Conservation (phyloP, 805 yeast species). For the Kregervanrija pseudodelftensis region DNA sequence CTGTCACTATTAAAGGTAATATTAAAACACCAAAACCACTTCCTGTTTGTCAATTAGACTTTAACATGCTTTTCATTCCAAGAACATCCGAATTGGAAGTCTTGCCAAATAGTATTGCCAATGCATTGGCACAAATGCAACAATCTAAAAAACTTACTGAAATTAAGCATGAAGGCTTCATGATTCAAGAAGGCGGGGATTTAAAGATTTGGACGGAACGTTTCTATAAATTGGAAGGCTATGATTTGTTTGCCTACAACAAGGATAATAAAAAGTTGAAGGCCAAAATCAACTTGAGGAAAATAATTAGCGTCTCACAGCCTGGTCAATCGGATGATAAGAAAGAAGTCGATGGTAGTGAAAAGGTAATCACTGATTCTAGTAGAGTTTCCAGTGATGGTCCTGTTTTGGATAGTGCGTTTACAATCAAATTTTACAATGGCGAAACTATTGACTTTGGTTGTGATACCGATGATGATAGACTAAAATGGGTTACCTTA, state of each 20-base stretch:
- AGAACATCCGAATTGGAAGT: constrained; percentile 52
- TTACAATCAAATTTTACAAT: constrained; percentile 67
- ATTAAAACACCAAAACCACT: constrained; percentile 40
- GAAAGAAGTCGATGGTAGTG: constrained; percentile 20
- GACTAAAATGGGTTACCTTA: constrained; percentile 55
- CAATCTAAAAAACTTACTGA: constrained; percentile 25
- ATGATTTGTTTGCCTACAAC: constrained; percentile 68
- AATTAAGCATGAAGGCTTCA: constrained; percentile 51
- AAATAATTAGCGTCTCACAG: constrained; percentile 48
- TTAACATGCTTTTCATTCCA: constrained; percentile 64
- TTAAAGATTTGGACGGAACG: constrained; percentile 67
- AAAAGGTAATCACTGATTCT: background rate
- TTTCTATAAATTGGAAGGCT: constrained; percentile 66
- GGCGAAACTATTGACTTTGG: constrained; percentile 80
- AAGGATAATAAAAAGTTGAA: constrained; percentile 61
- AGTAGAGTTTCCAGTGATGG: constrained; percentile 66
- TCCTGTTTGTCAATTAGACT: constrained; percentile 57
- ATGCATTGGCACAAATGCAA: constrained; percentile 37
- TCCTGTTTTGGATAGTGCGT: constrained; percentile 60
- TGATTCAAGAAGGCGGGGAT: constrained; percentile 92
- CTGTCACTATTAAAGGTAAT: constrained; percentile 20
- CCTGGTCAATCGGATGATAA: constrained; percentile 27
- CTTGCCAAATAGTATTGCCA: constrained; percentile 62
- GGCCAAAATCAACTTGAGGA: constrained; percentile 68
- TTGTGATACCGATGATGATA: constrained; percentile 64